Conservation (phyloP, 768 basidiomycete genomes). For the Pulveroboletus ravenelii region DNA sequence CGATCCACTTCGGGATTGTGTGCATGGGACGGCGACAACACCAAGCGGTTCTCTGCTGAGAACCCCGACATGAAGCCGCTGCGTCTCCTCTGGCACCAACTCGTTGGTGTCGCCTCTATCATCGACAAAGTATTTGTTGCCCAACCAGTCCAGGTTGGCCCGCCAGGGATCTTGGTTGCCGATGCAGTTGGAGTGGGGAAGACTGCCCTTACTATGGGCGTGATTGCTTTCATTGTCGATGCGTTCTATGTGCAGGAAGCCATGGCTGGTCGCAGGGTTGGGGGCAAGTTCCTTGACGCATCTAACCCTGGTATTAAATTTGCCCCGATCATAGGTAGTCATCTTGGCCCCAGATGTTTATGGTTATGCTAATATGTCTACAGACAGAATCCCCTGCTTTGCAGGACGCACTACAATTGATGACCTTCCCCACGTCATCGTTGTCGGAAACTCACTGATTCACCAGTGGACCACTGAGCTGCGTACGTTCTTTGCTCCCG, state of each 20-base stretch:
- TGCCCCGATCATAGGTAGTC: no score
- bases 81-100: constrained; percentile 8
- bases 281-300: no score
- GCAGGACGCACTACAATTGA: no score
- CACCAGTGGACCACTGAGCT: constrained; percentile 1
- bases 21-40: background rate
- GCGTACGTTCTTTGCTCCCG: constrained; percentile 1
- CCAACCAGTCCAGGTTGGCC: background rate
- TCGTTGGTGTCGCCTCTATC: constrained; percentile 2
- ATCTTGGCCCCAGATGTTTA: no score
- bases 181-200: constrained; percentile 7
- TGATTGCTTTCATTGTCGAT: constrained; percentile 3
- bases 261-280: background rate
- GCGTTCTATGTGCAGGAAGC: constrained; percentile 4
- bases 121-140: background rate
- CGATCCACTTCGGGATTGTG: background rate
- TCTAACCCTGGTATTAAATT: no score
- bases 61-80: constrained; percentile 4
- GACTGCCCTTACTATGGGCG: constrained; percentile 5
- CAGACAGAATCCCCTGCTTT: no score
- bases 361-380: no score
- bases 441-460: constrained; percentile 6
- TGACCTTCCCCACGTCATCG: no score
- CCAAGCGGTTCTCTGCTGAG: background rate
- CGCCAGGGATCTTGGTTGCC: background rate